Percentiles rank a stretch among this genome's conserved stretches.
These are phyloP conservation scores for Delonix regia DNA, from an alignment of 306 rosid species.

Conservation along the genomic window DNA sequence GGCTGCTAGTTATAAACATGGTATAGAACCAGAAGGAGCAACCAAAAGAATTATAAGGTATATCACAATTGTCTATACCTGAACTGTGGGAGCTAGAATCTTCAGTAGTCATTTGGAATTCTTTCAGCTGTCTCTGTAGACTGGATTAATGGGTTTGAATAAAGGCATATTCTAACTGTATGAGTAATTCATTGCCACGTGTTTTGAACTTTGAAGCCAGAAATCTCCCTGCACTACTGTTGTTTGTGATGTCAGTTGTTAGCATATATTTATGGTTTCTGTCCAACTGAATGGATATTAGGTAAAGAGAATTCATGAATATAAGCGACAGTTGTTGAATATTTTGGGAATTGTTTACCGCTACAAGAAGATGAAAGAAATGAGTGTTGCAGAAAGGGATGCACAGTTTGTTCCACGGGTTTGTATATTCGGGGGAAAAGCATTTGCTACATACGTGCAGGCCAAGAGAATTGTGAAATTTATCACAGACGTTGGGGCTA, in stretches of 20 bases:
- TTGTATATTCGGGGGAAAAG: slow-evolving; percentile 97
- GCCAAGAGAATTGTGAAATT: slow-evolving; percentile 99
- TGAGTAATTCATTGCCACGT: neutral
- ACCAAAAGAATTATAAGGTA: neutral
- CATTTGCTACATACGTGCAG: slow-evolving; percentile 90
- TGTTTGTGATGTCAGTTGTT: slow-evolving; percentile 25
- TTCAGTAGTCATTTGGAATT: slow-evolving; percentile 7
- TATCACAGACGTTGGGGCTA: slow-evolving; percentile 89
- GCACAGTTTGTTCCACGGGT: slow-evolving; percentile 87
- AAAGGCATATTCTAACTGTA: neutral
- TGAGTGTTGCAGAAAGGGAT: slow-evolving; percentile 72
- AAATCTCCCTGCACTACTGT: slow-evolving; percentile 8
- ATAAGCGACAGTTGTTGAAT: slow-evolving; percentile 87
- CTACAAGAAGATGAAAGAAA: slow-evolving; percentile 97
- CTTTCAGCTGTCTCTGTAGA: slow-evolving; percentile 8
- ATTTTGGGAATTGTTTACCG: slow-evolving; percentile 94
- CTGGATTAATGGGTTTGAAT: neutral
- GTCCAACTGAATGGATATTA: slow-evolving; percentile 33
- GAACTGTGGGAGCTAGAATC: slow-evolving; percentile 3
- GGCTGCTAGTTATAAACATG: slow-evolving; percentile 16
- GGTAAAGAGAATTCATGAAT: slow-evolving; percentile 99
- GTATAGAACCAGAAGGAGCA: slow-evolving; percentile 22
- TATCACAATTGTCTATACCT: neutral
- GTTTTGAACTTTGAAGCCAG: slow-evolving; percentile 26
- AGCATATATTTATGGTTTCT: neutral